These are phyloP conservation scores for Metarhizium robertsii DNA, from an alignment of 2,329 filamentous ascomycete genomes.

Conservation along the genomic window DNA sequence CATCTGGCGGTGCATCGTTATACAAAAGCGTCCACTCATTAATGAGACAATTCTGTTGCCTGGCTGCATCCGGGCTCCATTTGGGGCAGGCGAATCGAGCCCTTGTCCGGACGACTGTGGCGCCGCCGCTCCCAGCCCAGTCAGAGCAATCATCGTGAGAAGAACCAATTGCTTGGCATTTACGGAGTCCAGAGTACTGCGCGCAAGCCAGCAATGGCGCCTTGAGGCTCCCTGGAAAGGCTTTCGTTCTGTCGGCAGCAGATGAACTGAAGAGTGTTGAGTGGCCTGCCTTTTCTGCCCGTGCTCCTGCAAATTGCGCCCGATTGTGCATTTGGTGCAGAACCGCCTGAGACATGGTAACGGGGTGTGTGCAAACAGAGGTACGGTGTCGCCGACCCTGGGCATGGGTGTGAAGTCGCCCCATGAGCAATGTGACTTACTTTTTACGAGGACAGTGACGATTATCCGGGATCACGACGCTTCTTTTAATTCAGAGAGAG, in stretches of 20 bases:
- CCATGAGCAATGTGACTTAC: too few relatives aligned
- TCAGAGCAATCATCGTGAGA: not conserved
- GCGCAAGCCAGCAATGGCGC: too few relatives aligned
- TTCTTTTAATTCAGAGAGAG: too few relatives aligned
- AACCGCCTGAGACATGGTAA: not conserved
- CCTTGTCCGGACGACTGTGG: not conserved
- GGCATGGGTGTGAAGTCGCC: not conserved
- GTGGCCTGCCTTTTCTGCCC: not conserved
- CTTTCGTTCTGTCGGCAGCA: too few relatives aligned
- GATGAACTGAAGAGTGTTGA: too few relatives aligned
- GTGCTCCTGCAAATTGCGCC: not conserved
- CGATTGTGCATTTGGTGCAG: not conserved
- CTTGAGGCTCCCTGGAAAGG: too few relatives aligned
- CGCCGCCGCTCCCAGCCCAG: not conserved
- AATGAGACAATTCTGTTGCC: conserved; percentile 21
- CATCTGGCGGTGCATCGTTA: not conserved
- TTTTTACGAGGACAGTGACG: too few relatives aligned
- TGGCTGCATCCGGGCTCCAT: conserved; percentile 8
- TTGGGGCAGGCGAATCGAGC: not conserved
- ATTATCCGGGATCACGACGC: too few relatives aligned
- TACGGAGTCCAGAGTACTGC: too few relatives aligned
- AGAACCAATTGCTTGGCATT: not conserved
- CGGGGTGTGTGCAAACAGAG: not conserved
- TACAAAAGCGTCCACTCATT: conserved; percentile 15
- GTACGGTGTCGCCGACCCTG: not conserved